Base-by-base conservation (phyloP, 2,329 filamentous ascomycete species). In the Penicillium sp. region DNA sequence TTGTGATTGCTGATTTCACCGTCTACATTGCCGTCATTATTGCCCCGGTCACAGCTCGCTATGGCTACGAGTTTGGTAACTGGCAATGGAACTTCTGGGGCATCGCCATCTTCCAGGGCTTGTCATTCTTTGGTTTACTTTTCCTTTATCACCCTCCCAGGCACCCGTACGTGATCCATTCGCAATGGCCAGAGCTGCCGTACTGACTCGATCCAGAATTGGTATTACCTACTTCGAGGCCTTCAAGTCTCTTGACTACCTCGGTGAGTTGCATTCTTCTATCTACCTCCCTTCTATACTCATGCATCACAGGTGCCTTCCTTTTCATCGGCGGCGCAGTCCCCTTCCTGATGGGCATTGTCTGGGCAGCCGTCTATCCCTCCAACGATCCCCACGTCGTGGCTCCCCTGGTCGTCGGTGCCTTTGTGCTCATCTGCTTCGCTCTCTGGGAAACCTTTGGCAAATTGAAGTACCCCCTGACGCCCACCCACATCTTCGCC, bases 21-120 rank as follows among this genome's bases (percentile, higher is more conserved):
- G 64, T 69, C 10, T 68, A 68, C 32, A 55, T 74, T 37, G 63
- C 66, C 2, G 68, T 73, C 7, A 63, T 72, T 15, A 59, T 72
- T 3, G 68, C 62, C 0, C 69, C 70, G 2, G 65, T 73, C 6
- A 67, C 66, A 7, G 70, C 64, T 11, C 55, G 69, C 11, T 72
- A 64, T 45, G 66, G 62, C 2, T 62, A 59, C 23, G 52, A 65
- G 37, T 40, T 58, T 30, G 59, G 54, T 4, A 47, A 50, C 38
- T 73, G 70, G 70, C 51, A 62, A 28, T 71, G 67, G 64, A 63
- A 71, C 26, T 73, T 71, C 49, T 71, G 67, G 42, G 61, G 51
- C 0, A 61, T 66, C 1, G 64, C 68, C 9, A 67, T 71, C 29
- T 59, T 60, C 17, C 63, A 68, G 26, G 62, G 65, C 28, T 57